Percentiles rank a stretch among this genome's conserved stretches.
phyloP scores from a whole-genome alignment of 495 filamentous ascomycete species.

The Xylaria flabelliformis region DNA sequence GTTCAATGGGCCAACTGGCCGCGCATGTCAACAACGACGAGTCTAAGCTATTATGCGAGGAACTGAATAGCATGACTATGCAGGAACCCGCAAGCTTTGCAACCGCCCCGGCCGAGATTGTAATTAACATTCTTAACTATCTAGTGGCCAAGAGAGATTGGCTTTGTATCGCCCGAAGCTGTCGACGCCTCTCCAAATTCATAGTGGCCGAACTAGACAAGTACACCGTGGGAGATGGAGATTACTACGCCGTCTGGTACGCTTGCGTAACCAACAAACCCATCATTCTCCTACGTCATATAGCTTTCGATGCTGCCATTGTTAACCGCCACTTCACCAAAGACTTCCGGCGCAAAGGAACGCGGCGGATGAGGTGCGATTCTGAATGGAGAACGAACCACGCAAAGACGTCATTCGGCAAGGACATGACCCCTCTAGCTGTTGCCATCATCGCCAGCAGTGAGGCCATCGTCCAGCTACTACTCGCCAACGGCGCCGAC shows the following conservation, averaged over 20 bases:
- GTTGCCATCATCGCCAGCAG: not conserved
- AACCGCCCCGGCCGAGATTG: slow-evolving; percentile 9
- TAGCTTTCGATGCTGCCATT: not conserved
- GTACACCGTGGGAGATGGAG: not conserved
- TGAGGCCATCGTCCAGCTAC: not conserved
- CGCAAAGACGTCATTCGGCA: too few relatives aligned
- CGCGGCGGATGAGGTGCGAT: not conserved
- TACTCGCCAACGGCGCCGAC: slow-evolving; percentile 20
- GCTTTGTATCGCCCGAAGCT: slow-evolving; percentile 7
- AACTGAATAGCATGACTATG: not conserved
- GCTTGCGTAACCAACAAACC: slow-evolving; percentile 7
- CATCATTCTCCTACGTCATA: not conserved
- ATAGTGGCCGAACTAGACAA: slow-evolving; percentile 12
- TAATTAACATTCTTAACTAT: slow-evolving; percentile 2
- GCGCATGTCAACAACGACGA: not conserved
- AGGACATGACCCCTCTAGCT: slow-evolving; percentile 7
- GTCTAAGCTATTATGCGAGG: not conserved
- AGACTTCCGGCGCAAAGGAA: not conserved
- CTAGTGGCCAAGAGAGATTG: slow-evolving; percentile 15
- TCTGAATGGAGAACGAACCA: not conserved
- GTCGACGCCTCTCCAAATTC: not conserved
- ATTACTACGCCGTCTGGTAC: slow-evolving; percentile 21
- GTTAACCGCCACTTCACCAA: slow-evolving; percentile 11
- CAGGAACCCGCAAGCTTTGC: not conserved
- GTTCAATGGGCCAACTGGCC: not conserved